Conservation (phyloP, 768 basidiomycete genomes). For the Asterophora lycoperdoides region DNA sequence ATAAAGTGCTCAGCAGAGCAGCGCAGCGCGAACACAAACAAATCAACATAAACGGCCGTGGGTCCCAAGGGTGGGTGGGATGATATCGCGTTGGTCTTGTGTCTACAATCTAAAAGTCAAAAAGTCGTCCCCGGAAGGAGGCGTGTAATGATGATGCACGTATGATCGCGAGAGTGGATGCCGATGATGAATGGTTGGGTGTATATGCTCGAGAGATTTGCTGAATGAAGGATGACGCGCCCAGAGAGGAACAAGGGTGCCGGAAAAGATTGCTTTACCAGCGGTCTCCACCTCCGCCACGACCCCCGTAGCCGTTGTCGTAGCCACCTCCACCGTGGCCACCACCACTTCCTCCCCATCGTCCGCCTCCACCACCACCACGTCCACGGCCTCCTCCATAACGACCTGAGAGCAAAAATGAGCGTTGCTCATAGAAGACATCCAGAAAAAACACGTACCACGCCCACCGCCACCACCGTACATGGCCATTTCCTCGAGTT, state of each 20-base stretch:
- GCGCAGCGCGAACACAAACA: background rate
- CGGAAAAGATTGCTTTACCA: slow-evolving; percentile 18
- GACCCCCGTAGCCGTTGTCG: slow-evolving; percentile 41
- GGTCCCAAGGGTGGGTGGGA: slow-evolving; percentile 8
- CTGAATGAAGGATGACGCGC: background rate
- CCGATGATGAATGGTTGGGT: slow-evolving; percentile 2
- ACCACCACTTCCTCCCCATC: slow-evolving; percentile 42
- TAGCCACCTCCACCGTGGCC: slow-evolving; percentile 38
- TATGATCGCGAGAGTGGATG: background rate
- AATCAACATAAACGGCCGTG: slow-evolving; percentile 1
- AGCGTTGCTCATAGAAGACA: slow-evolving; percentile 9
- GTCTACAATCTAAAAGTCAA: slow-evolving; percentile 20
- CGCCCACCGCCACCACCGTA: slow-evolving; percentile 78
- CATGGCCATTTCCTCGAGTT: slow-evolving; percentile 90
- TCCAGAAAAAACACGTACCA: slow-evolving; percentile 37
- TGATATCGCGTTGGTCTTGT: slow-evolving; percentile 14
- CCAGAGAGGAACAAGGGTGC: background rate
- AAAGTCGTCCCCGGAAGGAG: slow-evolving; percentile 8
- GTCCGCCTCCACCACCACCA: slow-evolving; percentile 40
- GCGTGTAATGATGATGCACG: background rate
- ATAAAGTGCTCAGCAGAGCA: slow-evolving; percentile 5
- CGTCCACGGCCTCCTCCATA: slow-evolving; percentile 50
- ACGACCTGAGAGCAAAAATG: slow-evolving; percentile 42
- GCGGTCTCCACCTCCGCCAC: slow-evolving; percentile 34
- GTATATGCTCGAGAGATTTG: background rate